Evolutionary conservation across 495 filamentous ascomycete species (phyloP).

Genomic region (Beverwykella pulmonaria): DNA sequence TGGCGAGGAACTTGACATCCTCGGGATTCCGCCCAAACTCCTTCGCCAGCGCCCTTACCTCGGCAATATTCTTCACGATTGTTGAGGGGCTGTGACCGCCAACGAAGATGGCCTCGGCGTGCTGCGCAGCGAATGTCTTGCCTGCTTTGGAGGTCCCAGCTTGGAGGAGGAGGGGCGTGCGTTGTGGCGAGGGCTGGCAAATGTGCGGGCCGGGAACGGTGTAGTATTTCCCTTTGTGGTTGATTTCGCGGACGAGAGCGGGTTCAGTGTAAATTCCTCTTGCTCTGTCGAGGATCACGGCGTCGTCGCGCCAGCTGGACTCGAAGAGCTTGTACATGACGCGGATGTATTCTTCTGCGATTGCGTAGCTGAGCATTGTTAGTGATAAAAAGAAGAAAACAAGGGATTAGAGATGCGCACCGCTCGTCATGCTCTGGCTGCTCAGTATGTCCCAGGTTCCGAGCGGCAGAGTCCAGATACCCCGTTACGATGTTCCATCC

Average conservation of each 20-base stretch:
- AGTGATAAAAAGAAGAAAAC: too few relatives aligned
- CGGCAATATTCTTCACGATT: conserved; percentile 44
- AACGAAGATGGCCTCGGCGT: conserved; percentile 61
- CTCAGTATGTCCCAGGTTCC: conserved; percentile 59
- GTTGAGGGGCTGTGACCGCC: conserved; percentile 23
- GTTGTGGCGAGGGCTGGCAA: conserved; percentile 63
- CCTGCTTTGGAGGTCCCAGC: conserved; percentile 63
- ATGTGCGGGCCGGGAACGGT: conserved; percentile 66
- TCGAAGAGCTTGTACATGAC: conserved; percentile 73
- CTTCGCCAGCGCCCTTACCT: conserved; percentile 54
- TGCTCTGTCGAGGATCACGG: conserved; percentile 60
- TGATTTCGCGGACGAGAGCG: conserved; percentile 61
- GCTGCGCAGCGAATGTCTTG: conserved; percentile 59
- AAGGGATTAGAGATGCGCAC: too few relatives aligned
- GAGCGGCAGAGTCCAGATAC: conserved; percentile 68
- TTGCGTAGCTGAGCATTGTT: conserved; percentile 50
- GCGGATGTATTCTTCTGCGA: conserved; percentile 68
- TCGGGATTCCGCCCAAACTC: conserved; percentile 51
- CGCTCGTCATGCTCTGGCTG: conserved; percentile 67
- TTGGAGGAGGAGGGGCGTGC: conserved; percentile 66
- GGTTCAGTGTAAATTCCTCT: conserved; percentile 64
- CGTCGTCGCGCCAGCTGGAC: conserved; percentile 69
- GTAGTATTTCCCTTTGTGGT: conserved; percentile 69
- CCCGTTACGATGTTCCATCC: conserved; percentile 72
- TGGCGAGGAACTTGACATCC: conserved; percentile 58